Evolutionary conservation across 495 filamentous ascomycete species (phyloP).

Genomic region (Penicillium lividum): DNA sequence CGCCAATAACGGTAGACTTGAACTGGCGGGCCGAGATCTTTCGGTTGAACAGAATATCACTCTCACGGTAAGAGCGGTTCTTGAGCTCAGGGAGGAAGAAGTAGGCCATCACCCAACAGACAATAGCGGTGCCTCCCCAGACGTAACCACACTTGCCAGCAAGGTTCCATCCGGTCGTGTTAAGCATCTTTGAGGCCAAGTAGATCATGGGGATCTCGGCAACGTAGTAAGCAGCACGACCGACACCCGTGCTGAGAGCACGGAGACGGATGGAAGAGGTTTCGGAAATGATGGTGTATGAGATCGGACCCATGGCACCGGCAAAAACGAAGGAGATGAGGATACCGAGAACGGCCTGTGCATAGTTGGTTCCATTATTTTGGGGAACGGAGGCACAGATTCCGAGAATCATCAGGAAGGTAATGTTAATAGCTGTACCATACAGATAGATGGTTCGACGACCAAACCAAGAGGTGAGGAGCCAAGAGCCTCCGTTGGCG

Average conservation of each 20-base stretch:
- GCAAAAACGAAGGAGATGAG: constrained; percentile 61
- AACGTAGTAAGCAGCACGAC: constrained; percentile 59
- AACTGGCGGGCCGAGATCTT: constrained; percentile 34
- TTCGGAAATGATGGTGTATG: constrained; percentile 64
- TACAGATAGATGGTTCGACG: constrained; percentile 50
- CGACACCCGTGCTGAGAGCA: constrained; percentile 62
- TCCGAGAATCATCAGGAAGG: constrained; percentile 38
- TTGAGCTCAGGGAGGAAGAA: constrained; percentile 63
- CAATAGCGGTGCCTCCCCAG: constrained; percentile 56
- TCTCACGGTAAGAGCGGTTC: constrained; percentile 60
- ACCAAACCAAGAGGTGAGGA: constrained; percentile 38
- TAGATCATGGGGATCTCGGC: constrained; percentile 63
- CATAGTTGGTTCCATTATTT: constrained; percentile 35
- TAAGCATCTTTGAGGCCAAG: constrained; percentile 67
- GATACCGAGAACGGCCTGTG: constrained; percentile 57
- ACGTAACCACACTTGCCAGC: constrained; percentile 69
- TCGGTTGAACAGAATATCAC: constrained; percentile 45
- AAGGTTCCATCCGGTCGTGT: constrained; percentile 62
- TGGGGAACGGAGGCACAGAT: constrained; percentile 43
- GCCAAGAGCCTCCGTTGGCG: constrained; percentile 31
- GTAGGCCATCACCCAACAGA: constrained; percentile 45
- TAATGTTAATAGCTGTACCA: constrained; percentile 39
- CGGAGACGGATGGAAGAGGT: constrained; percentile 52
- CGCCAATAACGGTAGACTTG: constrained; percentile 37
- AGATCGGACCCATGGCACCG: constrained; percentile 59